Evolutionary conservation across 768 basidiomycete species (phyloP).

Genomic region (Leccinum arenicola): DNA sequence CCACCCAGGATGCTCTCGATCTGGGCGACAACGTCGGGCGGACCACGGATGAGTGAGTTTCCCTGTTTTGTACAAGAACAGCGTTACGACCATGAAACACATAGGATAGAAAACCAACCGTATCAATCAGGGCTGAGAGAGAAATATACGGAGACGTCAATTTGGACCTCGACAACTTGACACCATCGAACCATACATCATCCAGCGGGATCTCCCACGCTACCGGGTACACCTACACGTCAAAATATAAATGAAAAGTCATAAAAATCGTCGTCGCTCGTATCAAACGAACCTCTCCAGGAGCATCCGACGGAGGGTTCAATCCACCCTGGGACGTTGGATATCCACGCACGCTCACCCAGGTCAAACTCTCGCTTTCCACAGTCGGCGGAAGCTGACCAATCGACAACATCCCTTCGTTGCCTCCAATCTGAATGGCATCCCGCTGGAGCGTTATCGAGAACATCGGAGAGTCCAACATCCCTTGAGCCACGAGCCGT

Average conservation of each 20-base stretch:
- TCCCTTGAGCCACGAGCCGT: constrained; percentile 40
- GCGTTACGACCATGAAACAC: background rate
- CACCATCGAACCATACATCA: constrained; percentile 68
- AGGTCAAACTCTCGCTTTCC: constrained; percentile 49
- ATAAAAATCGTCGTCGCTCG: background rate
- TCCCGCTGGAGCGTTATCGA: constrained; percentile 67
- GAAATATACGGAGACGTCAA: constrained; percentile 46
- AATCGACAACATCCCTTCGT: constrained; percentile 60
- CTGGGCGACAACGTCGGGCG: constrained; percentile 55
- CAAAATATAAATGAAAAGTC: constrained; percentile 1
- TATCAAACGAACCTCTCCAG: constrained; percentile 50
- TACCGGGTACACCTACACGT: constrained; percentile 51
- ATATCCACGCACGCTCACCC: constrained; percentile 64
- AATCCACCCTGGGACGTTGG: constrained; percentile 50
- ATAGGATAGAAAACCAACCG: constrained; percentile 38
- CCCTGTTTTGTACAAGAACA: constrained; percentile 45
- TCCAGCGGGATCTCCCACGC: constrained; percentile 74
- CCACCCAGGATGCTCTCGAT: constrained; percentile 44
- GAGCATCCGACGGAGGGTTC: constrained; percentile 50
- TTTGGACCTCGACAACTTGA: constrained; percentile 53
- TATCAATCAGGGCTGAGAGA: constrained; percentile 69
- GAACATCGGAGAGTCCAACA: constrained; percentile 46
- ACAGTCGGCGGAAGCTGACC: constrained; percentile 61
- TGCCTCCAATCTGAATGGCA: constrained; percentile 64
- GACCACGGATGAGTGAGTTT: constrained; percentile 75